Percentiles rank a stretch among this genome's conserved stretches.
Conservation (phyloP, 2,329 filamentous ascomycete genomes). For the Pseudofabraea citricarpa region DNA sequence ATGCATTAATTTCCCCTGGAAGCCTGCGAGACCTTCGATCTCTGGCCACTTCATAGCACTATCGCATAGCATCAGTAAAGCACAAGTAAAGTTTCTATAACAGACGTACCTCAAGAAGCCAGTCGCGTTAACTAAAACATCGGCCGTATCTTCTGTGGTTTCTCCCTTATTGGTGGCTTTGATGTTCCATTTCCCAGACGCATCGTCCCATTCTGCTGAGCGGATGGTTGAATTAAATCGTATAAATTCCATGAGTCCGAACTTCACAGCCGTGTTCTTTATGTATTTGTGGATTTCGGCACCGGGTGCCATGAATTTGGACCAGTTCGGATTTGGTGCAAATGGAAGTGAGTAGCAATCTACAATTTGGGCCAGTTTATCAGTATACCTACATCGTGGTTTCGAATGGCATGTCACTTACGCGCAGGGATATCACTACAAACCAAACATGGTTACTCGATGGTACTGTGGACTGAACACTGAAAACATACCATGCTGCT, state of each 20-base stretch:
- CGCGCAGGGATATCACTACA: constrained; percentile 32
- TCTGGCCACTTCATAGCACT: constrained; percentile 52
- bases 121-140: constrained; percentile 5
- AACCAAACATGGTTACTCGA: too few relatives aligned
- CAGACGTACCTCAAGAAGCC: constrained; percentile 26
- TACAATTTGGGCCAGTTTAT: constrained; percentile 50
- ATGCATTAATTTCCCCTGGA: constrained; percentile 38
- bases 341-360: constrained; percentile 48
- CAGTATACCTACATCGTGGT: neutral
- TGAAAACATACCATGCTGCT: constrained; percentile 8
- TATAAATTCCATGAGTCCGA: constrained; percentile 47
- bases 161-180: constrained; percentile 33
- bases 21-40: constrained; percentile 38
- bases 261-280: constrained; percentile 43
- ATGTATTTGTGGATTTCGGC: constrained; percentile 53
- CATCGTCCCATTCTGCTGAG: constrained; percentile 47
- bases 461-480: constrained; percentile 42
- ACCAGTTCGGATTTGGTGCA: constrained; percentile 52
- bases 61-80: constrained; percentile 34
- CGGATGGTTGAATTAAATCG: constrained; percentile 49
- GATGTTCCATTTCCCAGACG: constrained; percentile 41
- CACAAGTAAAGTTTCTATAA: neutral
- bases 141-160: constrained; percentile 13
- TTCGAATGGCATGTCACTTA: constrained; percentile 3
- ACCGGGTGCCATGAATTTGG: constrained; percentile 49